Conservation (phyloP, 2,329 filamentous ascomycete species). For the Penicillium sp. region DNA sequence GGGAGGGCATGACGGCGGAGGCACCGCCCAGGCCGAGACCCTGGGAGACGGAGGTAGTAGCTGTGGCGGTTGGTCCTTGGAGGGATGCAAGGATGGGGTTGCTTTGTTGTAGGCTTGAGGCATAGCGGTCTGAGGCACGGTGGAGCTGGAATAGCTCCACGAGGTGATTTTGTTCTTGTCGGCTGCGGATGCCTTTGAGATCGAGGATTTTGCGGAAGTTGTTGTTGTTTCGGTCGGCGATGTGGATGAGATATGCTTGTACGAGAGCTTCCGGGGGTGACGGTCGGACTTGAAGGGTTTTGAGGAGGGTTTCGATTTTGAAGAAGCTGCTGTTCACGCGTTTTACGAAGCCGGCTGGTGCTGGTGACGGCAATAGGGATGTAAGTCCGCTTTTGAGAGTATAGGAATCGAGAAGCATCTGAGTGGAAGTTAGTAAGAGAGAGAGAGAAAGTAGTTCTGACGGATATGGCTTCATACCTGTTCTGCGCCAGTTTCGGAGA, state of each 20-base stretch:
- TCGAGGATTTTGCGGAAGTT: conserved; percentile 98
- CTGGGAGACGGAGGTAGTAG: conserved; percentile 42
- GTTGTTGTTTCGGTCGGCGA: conserved; percentile 83
- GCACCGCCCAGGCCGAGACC: conserved; percentile 49
- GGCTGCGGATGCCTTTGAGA: conserved; percentile 80
- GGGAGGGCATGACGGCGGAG: conserved; percentile 46
- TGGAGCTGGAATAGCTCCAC: conserved; percentile 90
- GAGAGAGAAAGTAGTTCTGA: neutral
- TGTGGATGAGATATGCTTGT: conserved; percentile 95
- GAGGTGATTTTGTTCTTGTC: conserved; percentile 74
- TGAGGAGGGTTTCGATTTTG: conserved; percentile 86
- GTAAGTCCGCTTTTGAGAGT: conserved; percentile 50
- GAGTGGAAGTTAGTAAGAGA: neutral
- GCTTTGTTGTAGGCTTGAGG: conserved; percentile 62
- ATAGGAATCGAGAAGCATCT: conserved; percentile 97
- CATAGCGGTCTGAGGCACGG: conserved; percentile 62
- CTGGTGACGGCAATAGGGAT: conserved; percentile 56
- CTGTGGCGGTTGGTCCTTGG: conserved; percentile 31
- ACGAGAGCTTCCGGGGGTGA: conserved; percentile 90
- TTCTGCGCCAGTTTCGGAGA: conserved; percentile 91
- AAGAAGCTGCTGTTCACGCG: conserved; percentile 79
- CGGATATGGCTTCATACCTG: conserved; percentile 54
- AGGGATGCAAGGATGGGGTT: conserved; percentile 69
- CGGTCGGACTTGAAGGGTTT: conserved; percentile 90
- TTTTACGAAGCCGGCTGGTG: conserved; percentile 67